Evolutionary conservation across 2,329 filamentous ascomycete species (phyloP).

Genomic region (Eutypa lata): DNA sequence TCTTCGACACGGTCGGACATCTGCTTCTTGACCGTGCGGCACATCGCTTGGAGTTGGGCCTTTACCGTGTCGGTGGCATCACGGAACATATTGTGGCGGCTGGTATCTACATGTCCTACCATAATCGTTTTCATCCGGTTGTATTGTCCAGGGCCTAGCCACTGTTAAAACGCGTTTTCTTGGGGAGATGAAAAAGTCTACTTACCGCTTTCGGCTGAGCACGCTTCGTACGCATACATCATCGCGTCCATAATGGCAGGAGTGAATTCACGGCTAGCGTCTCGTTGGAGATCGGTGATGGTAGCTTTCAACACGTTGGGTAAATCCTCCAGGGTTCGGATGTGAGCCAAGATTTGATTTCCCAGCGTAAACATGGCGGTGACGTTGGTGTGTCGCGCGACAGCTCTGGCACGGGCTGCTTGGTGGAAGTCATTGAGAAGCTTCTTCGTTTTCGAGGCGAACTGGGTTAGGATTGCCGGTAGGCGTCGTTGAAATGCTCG

Average conservation of each 20-base stretch:
- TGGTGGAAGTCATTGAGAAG: conserved; percentile 21
- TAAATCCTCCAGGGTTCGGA: conserved; percentile 35
- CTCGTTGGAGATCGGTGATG: conserved; percentile 45
- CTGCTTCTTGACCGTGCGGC: conserved; percentile 6
- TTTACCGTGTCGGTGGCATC: conserved; percentile 40
- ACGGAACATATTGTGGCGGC: conserved; percentile 47
- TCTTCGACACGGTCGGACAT: conserved; percentile 10
- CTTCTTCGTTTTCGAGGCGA: conserved; percentile 11
- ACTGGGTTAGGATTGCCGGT: conserved; percentile 15
- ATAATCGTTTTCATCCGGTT: conserved; percentile 51
- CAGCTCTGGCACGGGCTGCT: conserved; percentile 15
- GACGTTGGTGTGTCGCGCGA: conserved; percentile 14
- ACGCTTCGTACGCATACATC: conserved; percentile 41
- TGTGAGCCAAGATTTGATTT: conserved; percentile 37
- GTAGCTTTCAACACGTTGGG: conserved; percentile 25
- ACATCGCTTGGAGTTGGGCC: conserved; percentile 36
- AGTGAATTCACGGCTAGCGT: conserved; percentile 52
- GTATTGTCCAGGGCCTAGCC: conserved; percentile 39
- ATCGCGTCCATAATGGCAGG: conserved; percentile 46
- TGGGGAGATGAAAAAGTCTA: conserved; percentile 23
- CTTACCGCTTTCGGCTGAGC: conserved; percentile 34
- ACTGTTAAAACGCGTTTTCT: not conserved
- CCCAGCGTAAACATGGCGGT: conserved; percentile 29
- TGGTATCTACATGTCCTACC: conserved; percentile 37
- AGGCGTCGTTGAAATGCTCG: conserved; percentile 20